Percentiles rank a stretch among this genome's conserved stretches.
Conservation (phyloP, 805 yeast species). For the Metschnikowia henanensis region DNA sequence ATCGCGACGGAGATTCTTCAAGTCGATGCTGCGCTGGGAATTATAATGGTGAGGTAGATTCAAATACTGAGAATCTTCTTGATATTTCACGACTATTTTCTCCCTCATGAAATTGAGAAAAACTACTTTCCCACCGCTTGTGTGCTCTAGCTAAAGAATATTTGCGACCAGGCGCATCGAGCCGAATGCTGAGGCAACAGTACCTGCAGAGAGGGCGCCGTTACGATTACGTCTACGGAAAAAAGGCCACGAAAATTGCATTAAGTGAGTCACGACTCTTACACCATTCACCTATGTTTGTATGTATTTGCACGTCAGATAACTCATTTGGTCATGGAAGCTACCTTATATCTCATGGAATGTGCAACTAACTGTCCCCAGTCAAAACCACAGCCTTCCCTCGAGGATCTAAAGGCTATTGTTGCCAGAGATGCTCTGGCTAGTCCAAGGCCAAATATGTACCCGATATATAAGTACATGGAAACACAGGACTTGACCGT, state of each 20-base stretch:
- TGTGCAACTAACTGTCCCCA: constrained; percentile 4
- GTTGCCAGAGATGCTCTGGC: constrained; percentile 19
- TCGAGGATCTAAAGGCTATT: constrained; percentile 28
- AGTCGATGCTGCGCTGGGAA: constrained; percentile 41
- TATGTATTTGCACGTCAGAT: constrained; percentile 20
- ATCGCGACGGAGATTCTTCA: constrained; percentile 45
- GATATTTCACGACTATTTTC: no score
- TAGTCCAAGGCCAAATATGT: constrained; percentile 57
- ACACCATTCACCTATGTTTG: constrained; percentile 22
- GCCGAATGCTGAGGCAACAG: no score
- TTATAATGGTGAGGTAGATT: constrained; percentile 31
- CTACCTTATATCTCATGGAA: no score
- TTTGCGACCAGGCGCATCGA: no score
- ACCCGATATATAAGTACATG: constrained; percentile 76
- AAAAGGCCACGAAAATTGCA: constrained; percentile 3
- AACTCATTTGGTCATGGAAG: background rate
- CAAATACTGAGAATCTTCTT: no score
- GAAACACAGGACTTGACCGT: constrained; percentile 83
- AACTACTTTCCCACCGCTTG: no score
- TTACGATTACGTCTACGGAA: no score
- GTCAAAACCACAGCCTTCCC: constrained; percentile 38
- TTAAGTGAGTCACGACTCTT: constrained; percentile 2
- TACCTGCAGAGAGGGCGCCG: constrained; percentile 6
- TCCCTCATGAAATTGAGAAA: no score
- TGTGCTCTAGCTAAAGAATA: no score